Percentiles rank a stretch among this genome's conserved stretches.
These are phyloP conservation scores for Sordariomycetes sp. DNA, from an alignment of 2,329 filamentous ascomycete genomes.

Conservation along the genomic window DNA sequence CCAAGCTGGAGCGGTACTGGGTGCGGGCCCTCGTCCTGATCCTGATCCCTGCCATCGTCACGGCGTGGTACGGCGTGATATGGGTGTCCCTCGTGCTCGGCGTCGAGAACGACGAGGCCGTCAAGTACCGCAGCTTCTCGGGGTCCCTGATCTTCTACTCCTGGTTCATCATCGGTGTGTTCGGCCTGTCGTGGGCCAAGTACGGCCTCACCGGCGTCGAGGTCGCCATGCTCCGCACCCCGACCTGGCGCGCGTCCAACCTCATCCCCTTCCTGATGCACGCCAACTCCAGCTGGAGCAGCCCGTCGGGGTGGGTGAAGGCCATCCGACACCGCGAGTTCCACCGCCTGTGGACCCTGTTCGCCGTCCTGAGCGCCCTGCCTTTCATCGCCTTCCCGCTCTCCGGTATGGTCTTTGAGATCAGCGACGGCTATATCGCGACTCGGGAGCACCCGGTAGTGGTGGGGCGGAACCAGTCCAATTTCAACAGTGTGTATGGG, in stretches of 20 bases:
- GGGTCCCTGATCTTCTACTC: conserved; percentile 7
- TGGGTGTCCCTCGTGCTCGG: conserved; percentile 3
- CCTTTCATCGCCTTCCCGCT: conserved; percentile 8
- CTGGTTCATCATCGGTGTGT: conserved; percentile 11
- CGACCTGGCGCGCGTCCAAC: background rate
- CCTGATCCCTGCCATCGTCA: conserved; percentile 4
- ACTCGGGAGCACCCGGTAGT: background rate
- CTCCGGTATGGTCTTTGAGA: conserved; percentile 7
- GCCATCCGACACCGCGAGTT: background rate
- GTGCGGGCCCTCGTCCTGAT: conserved; percentile 4
- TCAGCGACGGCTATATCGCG: conserved; percentile 7
- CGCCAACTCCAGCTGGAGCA: conserved; percentile 7
- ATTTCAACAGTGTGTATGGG: background rate
- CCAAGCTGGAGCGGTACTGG: background rate
- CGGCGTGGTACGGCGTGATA: conserved; percentile 5
- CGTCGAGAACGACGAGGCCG: background rate
- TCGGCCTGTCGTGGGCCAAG: conserved; percentile 9
- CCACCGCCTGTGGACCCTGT: conserved; percentile 6
- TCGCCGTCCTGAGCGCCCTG: conserved; percentile 5
- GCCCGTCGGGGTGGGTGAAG: conserved; percentile 8
- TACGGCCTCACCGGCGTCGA: conserved; percentile 8
- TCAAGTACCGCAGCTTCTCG: conserved; percentile 4
- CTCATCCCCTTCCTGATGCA: conserved; percentile 2
- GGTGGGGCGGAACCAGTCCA: conserved; percentile 1
- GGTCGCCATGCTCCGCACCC: conserved; percentile 6